phyloP scores from a whole-genome alignment of 768 basidiomycete genomes.

The Clitopilus passeckerianus region DNA sequence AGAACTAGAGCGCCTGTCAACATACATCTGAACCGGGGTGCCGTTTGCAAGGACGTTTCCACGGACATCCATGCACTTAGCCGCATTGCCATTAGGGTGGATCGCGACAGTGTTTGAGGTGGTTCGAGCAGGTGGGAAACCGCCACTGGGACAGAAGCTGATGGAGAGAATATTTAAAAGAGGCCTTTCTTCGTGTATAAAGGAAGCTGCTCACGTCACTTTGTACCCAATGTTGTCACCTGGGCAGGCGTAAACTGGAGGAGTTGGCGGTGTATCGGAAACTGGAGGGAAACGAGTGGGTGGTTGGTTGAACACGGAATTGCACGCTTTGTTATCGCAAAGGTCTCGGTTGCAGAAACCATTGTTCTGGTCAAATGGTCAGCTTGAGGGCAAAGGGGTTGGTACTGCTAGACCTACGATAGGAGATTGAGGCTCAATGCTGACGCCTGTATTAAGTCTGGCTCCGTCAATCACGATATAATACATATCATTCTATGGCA shows the following conservation, averaged over 20 bases:
- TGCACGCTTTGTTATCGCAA: constrained; percentile 12
- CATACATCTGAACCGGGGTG: constrained; percentile 29
- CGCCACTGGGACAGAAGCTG: constrained; percentile 22
- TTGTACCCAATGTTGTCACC: constrained; percentile 14
- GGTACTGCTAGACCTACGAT: constrained; percentile 5
- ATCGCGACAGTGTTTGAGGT: constrained; percentile 6
- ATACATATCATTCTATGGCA: constrained; percentile 18
- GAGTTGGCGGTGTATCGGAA: constrained; percentile 7
- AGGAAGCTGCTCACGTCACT: constrained; percentile 15
- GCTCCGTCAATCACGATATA: constrained; percentile 22
- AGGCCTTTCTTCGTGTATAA: too few species aligned
- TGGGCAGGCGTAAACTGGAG: constrained; percentile 18
- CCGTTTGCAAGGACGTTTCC: constrained; percentile 23
- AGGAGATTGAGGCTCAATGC: constrained; percentile 13
- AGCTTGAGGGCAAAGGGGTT: background rate
- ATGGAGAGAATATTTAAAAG: background rate
- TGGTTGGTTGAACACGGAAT: constrained; percentile 15
- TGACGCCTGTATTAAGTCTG: constrained; percentile 20
- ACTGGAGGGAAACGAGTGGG: constrained; percentile 20
- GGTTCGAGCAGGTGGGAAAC: constrained; percentile 12
- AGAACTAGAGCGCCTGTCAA: background rate
- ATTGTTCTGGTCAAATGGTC: constrained; percentile 4
- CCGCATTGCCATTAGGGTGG: constrained; percentile 20
- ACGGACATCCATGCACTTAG: constrained; percentile 29
- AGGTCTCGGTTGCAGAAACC: constrained; percentile 15